Evolutionary conservation across 805 yeast species (phyloP).

Genomic region (Candida easanensis): DNA sequence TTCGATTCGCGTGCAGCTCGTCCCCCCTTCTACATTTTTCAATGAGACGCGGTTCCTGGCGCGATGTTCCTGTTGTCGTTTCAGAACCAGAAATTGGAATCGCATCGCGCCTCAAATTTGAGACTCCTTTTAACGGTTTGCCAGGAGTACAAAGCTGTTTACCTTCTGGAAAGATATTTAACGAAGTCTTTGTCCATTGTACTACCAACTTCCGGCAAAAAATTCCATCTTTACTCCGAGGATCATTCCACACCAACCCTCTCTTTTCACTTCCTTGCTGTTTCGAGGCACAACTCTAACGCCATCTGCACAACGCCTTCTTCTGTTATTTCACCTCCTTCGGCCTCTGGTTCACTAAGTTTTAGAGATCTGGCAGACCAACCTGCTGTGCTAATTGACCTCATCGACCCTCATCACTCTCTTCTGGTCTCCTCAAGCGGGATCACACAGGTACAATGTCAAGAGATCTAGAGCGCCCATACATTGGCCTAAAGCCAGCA

Average conservation of each 20-base stretch:
- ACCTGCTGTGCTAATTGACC: no score
- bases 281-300: no score
- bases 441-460: conserved; percentile 8
- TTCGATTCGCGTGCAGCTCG: conserved; percentile 2
- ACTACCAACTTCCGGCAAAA: no score
- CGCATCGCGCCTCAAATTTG: conserved; percentile 6
- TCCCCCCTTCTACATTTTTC: neutral
- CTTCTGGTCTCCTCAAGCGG: no score
- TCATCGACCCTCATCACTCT: neutral
- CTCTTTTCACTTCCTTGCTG: neutral
- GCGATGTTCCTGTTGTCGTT: conserved; percentile 5
- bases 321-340: neutral
- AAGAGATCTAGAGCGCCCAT: conserved; percentile 16
- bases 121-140: no score
- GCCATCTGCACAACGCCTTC: neutral
- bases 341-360: no score
- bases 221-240: neutral
- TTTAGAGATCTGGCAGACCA: no score
- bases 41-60: neutral
- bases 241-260: neutral
- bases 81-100: neutral
- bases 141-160: no score
- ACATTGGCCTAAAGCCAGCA: conserved; percentile 47
- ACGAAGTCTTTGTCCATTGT: neutral
- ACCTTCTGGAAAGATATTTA: neutral